Base-by-base conservation (phyloP, 2,329 filamentous ascomycete genomes). In the Hypoxylon sp. region DNA sequence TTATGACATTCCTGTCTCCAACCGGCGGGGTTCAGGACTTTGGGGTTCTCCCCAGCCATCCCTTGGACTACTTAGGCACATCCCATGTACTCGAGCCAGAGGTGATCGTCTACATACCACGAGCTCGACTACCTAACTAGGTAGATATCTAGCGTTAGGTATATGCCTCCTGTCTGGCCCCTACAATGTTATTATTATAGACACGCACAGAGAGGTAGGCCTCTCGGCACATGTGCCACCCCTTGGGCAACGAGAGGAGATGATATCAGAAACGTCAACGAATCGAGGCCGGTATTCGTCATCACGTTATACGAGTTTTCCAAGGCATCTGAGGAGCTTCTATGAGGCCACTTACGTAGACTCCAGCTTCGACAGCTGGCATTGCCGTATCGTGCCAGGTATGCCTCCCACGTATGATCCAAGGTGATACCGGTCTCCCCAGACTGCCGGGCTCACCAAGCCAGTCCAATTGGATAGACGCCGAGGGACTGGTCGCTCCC, bases 401-500 rank as follows among this genome's bases (percentile, higher is more conserved):
- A 18, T 35, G 31, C n/a, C 21, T 29, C 13, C 27, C 37, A 49
- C 20, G 53, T 48, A 55, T 58, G 26, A 20, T 31, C 38, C 17
- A 38, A 54, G 45, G 49, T 41, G 53, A 55, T 55, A 33, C 48
- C 49, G 47, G 51, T 63, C 55, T 60, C 37, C 17, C 60, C 58
- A 59, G 46, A 55, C 48, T 57, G 13, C 24, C 55, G 61, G 61
- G 61, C 58, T 59, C 58, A 27, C 49, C 51, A 42, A 48, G 35
- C 43, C 26, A 38, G 58, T 49, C 58, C 58, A 64, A 64, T 64
- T 64, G 58, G 61, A 42, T 29, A 49, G 38, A 46, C 49, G 58
- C 56, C 55, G 53, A 58, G 59, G 47, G 57, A 58, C 42, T 50
- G 52, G 49, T 51, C 53, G 58, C 55, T 60, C 60, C 60, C 46